Percentiles rank a stretch among this genome's conserved stretches.
Evolutionary conservation across 2,329 filamentous ascomycete genomes (phyloP).

Genomic region (Trichophyton simii): DNA sequence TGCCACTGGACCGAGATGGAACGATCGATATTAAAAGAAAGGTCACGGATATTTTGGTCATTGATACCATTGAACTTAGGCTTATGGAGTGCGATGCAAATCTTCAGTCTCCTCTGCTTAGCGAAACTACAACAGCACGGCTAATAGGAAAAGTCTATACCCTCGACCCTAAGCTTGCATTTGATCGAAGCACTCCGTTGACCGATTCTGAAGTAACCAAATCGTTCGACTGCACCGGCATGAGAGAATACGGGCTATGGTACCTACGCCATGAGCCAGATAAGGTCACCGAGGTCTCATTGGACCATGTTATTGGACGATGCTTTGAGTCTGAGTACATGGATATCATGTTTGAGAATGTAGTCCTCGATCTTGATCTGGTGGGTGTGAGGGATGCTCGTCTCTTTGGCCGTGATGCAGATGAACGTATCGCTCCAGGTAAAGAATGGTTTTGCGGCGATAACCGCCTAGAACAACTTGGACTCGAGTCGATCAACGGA

Average conservation of each 20-base stretch:
- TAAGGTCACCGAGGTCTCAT: conserved; percentile 36
- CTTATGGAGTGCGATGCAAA: conserved; percentile 39
- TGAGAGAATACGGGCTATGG: conserved; percentile 40
- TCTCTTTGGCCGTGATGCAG: conserved; percentile 33
- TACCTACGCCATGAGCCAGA: conserved; percentile 36
- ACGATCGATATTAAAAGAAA: conserved; percentile 14
- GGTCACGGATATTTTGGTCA: conserved; percentile 42
- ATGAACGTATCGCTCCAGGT: conserved; percentile 37
- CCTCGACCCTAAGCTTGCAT: conserved; percentile 18
- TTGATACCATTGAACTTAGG: conserved; percentile 42
- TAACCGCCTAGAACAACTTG: conserved; percentile 43
- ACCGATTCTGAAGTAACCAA: conserved; percentile 23
- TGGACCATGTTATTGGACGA: conserved; percentile 42
- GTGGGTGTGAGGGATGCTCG: conserved; percentile 36
- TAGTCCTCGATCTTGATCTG: conserved; percentile 35
- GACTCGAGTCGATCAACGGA: conserved; percentile 43
- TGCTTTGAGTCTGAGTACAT: conserved; percentile 42
- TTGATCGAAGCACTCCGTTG: conserved; percentile 19
- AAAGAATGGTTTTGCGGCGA: conserved; percentile 48
- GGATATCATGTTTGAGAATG: conserved; percentile 31
- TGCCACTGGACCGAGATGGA: conserved; percentile 22
- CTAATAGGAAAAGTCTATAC: conserved; percentile 41
- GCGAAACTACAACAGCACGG: conserved; percentile 35
- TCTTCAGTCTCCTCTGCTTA: conserved; percentile 34
- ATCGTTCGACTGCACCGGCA: conserved; percentile 28